These are phyloP conservation scores for California macrophylla DNA, from an alignment of 441 rosid genomes.

Conservation along the genomic window DNA sequence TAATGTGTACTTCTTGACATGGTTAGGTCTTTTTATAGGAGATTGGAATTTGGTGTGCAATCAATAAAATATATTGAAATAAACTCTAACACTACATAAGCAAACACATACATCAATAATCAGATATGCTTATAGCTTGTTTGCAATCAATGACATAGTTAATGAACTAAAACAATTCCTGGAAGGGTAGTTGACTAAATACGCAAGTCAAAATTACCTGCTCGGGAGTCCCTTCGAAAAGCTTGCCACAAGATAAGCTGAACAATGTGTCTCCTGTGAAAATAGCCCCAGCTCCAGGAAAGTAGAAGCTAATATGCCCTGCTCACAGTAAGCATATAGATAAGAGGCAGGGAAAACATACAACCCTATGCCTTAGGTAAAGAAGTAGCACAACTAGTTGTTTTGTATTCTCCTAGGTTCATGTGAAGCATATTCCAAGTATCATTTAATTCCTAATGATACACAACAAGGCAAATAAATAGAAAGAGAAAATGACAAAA, in stretches of 20 bases:
- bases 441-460: not conserved
- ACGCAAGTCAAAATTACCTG: slow-evolving; percentile 41
- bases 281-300: slow-evolving; percentile 73
- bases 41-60: no score
- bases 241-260: slow-evolving; percentile 97
- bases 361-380: no score
- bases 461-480: slow-evolving; percentile 2
- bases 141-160: not conserved
- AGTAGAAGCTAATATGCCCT: slow-evolving; percentile 94
- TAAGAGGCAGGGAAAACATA: not conserved
- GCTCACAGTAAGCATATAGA: slow-evolving; percentile 22
- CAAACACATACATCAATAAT: not conserved
- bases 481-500: slow-evolving; percentile 2
- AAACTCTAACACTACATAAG: not conserved
- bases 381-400: not conserved
- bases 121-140: not conserved
- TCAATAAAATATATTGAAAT: no score
- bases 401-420: not conserved
- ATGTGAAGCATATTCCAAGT: no score
- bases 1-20: no score
- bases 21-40: no score
- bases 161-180: not conserved
- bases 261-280: slow-evolving; percentile 91
- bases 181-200: not conserved
- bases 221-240: slow-evolving; percentile 86